Evolutionary conservation across 768 basidiomycete genomes (phyloP), one percentile per base, ranked within the genome.

Genomic region (Sarcomyxa edulis): DNA sequence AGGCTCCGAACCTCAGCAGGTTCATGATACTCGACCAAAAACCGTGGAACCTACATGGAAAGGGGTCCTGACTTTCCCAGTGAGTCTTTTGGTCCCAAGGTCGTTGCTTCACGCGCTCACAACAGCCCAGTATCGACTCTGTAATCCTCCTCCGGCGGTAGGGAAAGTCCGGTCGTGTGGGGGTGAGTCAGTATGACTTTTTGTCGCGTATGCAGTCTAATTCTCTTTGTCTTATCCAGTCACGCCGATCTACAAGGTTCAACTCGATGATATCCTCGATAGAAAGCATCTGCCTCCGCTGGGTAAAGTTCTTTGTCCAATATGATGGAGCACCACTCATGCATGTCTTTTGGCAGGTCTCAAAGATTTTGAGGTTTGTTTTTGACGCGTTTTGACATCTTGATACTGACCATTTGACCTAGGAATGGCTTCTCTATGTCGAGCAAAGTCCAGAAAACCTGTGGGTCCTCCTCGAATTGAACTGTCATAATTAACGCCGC

Each of bases 351-450:
- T 44, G 39, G 1, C 40, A 80, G 80, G 80, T 26, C 64, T 84
- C 45, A 84, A 84, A 55, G 82, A 84, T 57, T 74, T 84, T 39
- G 79, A 81, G 66, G 71, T 70, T 52, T 40, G 39, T 18, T 32
- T 19, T 18, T 28, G 10, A n/a, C 22, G 9, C 21, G 23, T 32
- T 15, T 29, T 24, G 12, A 37, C 6, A n/a, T n/a, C 5, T 21
- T 31, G 9, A 23, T 29, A 14, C 25, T 23, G 14, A 37, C 42
- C 26, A 35, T 9, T 22, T 51, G 31, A 36, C 37, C n/a, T 62
- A 84, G 63, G 87, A 90, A 59, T 90, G 85, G 72, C 63, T 89
- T 38, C 66, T 90, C 29, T 87, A 85, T 58, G 83, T 84, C 38
- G 88, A 90, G 48, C 71, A 71, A 39, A 70, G 71, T 32, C 77